Evolutionary conservation across 371 early-diverging fungal genomes (phyloP).

Genomic region (Mucor velutinosus): DNA sequence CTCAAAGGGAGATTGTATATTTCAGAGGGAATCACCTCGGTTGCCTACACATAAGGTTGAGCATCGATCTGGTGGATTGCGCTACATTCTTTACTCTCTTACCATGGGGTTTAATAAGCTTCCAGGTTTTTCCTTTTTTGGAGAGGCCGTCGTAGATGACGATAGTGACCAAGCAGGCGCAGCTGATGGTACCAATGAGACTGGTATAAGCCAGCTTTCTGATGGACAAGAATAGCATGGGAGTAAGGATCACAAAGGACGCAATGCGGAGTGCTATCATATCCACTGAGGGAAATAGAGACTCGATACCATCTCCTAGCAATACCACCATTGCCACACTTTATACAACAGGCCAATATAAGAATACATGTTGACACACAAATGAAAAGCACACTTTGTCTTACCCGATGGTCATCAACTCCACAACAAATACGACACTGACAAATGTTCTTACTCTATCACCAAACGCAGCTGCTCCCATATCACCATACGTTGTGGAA

Average conservation of each 20-base stretch:
- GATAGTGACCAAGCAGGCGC: slow-evolving; percentile 38
- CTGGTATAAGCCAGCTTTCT: slow-evolving; percentile 47
- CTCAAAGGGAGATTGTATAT: slow-evolving; percentile 36
- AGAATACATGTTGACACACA: neutral
- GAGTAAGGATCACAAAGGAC: slow-evolving; percentile 19
- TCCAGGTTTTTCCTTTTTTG: slow-evolving; percentile 51
- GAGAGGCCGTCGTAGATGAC: slow-evolving; percentile 51
- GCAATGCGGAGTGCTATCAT: slow-evolving; percentile 11
- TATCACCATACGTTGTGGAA: slow-evolving; percentile 60
- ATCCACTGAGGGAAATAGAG: slow-evolving; percentile 25
- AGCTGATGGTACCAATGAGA: slow-evolving; percentile 51
- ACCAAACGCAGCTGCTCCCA: slow-evolving; percentile 69
- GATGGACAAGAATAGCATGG: slow-evolving; percentile 41
- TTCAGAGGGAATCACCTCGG: slow-evolving; percentile 35
- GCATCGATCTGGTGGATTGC: slow-evolving; percentile 8
- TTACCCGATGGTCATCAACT: slow-evolving; percentile 62
- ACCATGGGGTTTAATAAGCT: slow-evolving; percentile 57
- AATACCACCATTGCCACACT: slow-evolving; percentile 42
- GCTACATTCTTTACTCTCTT: slow-evolving; percentile 5
- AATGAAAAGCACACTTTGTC: neutral
- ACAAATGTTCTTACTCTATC: slow-evolving; percentile 47
- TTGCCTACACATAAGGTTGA: slow-evolving; percentile 31
- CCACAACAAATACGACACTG: slow-evolving; percentile 57
- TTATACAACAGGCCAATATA: neutral
- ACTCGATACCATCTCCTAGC: slow-evolving; percentile 41